Conservation (phyloP, 2,329 filamentous ascomycete species). For the Paracoccidioides brasiliensis region DNA sequence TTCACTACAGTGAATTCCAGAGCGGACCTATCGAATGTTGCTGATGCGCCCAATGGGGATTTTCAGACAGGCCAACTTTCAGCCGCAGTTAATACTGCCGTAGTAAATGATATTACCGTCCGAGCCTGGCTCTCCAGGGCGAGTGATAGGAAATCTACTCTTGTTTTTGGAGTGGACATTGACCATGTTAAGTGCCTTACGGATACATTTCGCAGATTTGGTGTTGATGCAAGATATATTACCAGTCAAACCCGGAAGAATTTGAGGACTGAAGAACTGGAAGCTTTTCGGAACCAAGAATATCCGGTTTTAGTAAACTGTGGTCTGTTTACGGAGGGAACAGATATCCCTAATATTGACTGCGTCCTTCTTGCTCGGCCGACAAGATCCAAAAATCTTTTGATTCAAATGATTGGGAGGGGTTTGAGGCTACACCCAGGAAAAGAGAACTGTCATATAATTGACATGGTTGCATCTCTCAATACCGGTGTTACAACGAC, state of each 20-base stretch:
- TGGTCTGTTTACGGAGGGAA: constrained; percentile 92
- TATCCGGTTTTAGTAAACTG: constrained; percentile 90
- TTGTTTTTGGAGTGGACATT: constrained; percentile 90
- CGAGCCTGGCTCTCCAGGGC: constrained; percentile 76
- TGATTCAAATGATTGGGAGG: constrained; percentile 95
- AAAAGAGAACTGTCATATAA: constrained; percentile 83
- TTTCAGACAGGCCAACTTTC: constrained; percentile 71
- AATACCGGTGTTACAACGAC: constrained; percentile 77
- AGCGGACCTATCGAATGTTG: constrained; percentile 64
- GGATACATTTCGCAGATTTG: constrained; percentile 58
- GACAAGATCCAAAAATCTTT: constrained; percentile 80
- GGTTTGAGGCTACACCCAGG: constrained; percentile 71
- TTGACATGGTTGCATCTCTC: constrained; percentile 86
- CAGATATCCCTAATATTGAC: constrained; percentile 94
- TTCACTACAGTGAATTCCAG: constrained; percentile 86
- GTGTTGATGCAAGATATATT: constrained; percentile 75
- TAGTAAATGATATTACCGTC: constrained; percentile 72
- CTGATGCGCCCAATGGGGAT: constrained; percentile 54
- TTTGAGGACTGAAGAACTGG: constrained; percentile 56
- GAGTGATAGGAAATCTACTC: constrained; percentile 59
- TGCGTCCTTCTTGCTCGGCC: constrained; percentile 79
- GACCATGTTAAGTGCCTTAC: constrained; percentile 67
- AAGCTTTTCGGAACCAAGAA: constrained; percentile 60
- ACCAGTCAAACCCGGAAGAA: constrained; percentile 63
- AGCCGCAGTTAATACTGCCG: constrained; percentile 64